Base-by-base conservation (phyloP, 2,329 filamentous ascomycete genomes). In the Podosphaera xanthii region DNA sequence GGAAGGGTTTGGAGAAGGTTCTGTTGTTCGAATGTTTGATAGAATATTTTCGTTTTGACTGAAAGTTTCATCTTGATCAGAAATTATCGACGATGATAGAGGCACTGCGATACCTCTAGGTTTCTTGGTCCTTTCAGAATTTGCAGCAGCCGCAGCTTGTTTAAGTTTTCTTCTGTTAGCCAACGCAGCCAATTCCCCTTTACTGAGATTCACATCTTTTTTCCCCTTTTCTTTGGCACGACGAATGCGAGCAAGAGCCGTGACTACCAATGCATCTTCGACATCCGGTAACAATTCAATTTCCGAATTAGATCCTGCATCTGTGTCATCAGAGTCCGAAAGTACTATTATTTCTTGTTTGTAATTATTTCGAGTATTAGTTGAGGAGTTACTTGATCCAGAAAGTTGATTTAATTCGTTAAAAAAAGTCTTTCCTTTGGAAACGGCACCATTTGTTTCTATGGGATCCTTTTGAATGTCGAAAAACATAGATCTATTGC, bases 181-280 rank as follows among this genome's bases (percentile, higher is more conserved):
- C 64, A 94, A 76, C 54, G 88, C 89, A 62, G 83, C 84, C 65
- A 95, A 75, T 70, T 96, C 90, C 59, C 85, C 81, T 66, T 83
- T 79, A 65, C 79, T 88, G 63, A 97, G 77, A 69, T 83, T 85
- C 59, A 96, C 87, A 60, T 94, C 86, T 52, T 77, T 75, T 70
- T 83, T 84, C 63, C 89, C 89, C 67, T 81, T 81, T 62, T 80
- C 80, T 69, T 87, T 82, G 14, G 90, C 88, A 63, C 82, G 79
- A 63, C 83, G 80, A 68, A 96, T 94, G 64, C 87, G 84, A 65
- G 83, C 81, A 70, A 94, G 73, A 48, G 90, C 90, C 63, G 81
- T 81, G 63, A 89, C 83, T 63, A 92, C 81, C 65, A 94, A 71
- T 63, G 78, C 77, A 64, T 91, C 84, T 69, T 94, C 87, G 65